Conservation (phyloP, 305 asterid genomes). For the Stenogyne calaminthoides region DNA sequence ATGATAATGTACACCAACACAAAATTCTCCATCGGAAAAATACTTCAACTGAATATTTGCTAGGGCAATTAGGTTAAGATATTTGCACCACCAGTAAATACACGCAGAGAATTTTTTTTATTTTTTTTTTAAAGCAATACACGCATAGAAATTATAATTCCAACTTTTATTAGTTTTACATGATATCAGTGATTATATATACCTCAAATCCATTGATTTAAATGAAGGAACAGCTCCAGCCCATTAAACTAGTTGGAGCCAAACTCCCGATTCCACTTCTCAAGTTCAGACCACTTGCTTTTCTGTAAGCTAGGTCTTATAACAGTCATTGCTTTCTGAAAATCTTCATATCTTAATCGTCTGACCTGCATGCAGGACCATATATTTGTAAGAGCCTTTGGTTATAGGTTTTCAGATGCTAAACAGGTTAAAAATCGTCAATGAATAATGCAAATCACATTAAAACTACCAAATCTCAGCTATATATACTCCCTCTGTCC, state of each 20-base stretch:
- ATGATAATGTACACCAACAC: not conserved
- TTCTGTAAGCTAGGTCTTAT: slow-evolving; percentile 85
- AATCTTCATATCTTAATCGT: slow-evolving; percentile 72
- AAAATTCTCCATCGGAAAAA: not conserved
- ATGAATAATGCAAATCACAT: not conserved
- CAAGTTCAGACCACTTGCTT: slow-evolving; percentile 94
- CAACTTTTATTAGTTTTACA: slow-evolving; percentile 5
- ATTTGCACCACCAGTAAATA: slow-evolving; percentile 1
- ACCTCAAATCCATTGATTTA: slow-evolving; percentile 15
- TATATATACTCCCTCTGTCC: too few species aligned
- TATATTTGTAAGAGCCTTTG: not conserved
- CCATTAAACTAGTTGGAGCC: slow-evolving; percentile 60
- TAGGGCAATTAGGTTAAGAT: not conserved
- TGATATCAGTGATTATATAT: not conserved
- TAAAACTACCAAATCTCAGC: too few species aligned
- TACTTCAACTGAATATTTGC: not conserved
- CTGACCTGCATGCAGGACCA: slow-evolving; percentile 60
- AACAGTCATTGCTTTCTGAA: slow-evolving; percentile 76
- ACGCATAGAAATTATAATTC: not conserved
- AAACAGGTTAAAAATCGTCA: not conserved
- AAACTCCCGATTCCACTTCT: slow-evolving; percentile 81
- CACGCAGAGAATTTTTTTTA: too few species aligned
- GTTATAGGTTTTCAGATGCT: not conserved
- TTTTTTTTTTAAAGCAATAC: too few species aligned
- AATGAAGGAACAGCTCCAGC: not conserved